phyloP scores from a whole-genome alignment of 2,329 filamentous ascomycete genomes.

The Diplodia intermedia region DNA sequence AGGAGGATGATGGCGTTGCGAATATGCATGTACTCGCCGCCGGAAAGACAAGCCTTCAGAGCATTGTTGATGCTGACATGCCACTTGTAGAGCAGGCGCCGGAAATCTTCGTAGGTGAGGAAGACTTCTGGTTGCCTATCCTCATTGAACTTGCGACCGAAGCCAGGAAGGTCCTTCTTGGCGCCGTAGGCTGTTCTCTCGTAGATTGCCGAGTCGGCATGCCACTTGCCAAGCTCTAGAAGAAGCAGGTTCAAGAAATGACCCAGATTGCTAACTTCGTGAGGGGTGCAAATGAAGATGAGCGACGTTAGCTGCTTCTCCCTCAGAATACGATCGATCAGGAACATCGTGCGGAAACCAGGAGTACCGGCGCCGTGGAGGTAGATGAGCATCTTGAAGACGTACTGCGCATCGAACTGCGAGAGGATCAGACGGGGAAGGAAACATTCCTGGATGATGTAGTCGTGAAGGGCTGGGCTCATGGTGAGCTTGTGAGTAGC shows the following conservation, averaged over 20 bases:
- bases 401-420: slow-evolving; percentile 85
- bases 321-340: slow-evolving; percentile 85
- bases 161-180: slow-evolving; percentile 74
- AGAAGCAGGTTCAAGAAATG: slow-evolving; percentile 86
- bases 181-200: slow-evolving; percentile 80
- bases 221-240: slow-evolving; percentile 82
- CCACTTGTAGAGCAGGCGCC: slow-evolving; percentile 86
- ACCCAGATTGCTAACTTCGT: slow-evolving; percentile 91
- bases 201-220: slow-evolving; percentile 75
- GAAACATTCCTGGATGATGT: slow-evolving; percentile 87
- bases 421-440: slow-evolving; percentile 87
- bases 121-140: slow-evolving; percentile 71
- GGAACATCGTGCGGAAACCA: slow-evolving; percentile 82
- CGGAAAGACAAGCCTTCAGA: slow-evolving; percentile 79
- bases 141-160: slow-evolving; percentile 74
- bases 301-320: slow-evolving; percentile 80
- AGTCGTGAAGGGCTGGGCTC: slow-evolving; percentile 71
- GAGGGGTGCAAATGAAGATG: slow-evolving; percentile 87
- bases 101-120: slow-evolving; percentile 85
- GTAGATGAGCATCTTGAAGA: slow-evolving; percentile 83
- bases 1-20: slow-evolving; percentile 92
- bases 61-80: slow-evolving; percentile 82
- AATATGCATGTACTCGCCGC: slow-evolving; percentile 95
- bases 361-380: slow-evolving; percentile 84
- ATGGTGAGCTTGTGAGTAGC: slow-evolving; percentile 64